Percentiles rank a stretch among this genome's conserved stretches.
Conservation (phyloP, 1,284 basidiomycete species). For the Stygiomarasmius scandens region DNA sequence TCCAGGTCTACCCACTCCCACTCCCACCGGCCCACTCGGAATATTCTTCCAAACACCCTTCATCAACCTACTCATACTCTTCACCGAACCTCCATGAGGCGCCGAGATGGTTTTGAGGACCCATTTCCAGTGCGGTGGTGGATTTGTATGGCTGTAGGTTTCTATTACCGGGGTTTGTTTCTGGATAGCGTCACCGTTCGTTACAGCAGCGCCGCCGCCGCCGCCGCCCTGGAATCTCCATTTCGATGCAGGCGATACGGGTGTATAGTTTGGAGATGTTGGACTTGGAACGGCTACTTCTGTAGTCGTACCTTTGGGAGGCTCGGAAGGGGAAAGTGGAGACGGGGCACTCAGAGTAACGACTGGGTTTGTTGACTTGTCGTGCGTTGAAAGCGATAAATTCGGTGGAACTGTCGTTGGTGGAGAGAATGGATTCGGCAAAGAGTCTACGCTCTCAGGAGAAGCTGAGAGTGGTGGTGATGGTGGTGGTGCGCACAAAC, state of each 20-base stretch:
- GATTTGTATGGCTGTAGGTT: slow-evolving; percentile 39
- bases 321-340: neutral
- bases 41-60: slow-evolving; percentile 60
- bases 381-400: neutral
- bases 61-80: slow-evolving; percentile 46
- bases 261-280: neutral
- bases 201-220: too few relatives aligned
- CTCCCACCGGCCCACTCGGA: slow-evolving; percentile 30
- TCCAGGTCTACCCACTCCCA: neutral
- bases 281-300: neutral
- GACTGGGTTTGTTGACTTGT: neutral
- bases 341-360: neutral
- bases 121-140: slow-evolving; percentile 56
- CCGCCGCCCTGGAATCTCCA: too few relatives aligned
- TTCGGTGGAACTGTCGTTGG: neutral
- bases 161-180: too few relatives aligned
- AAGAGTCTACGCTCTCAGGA: neutral
- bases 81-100: slow-evolving; percentile 37
- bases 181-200: too few relatives aligned
- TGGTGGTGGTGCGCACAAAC: slow-evolving; percentile 44
- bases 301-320: neutral
- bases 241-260: neutral
- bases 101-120: slow-evolving; percentile 39
- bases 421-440: neutral
- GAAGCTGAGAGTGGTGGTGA: neutral